Conservation (phyloP, 140 eudicot genomes). For the Oenanthe javanica region DNA sequence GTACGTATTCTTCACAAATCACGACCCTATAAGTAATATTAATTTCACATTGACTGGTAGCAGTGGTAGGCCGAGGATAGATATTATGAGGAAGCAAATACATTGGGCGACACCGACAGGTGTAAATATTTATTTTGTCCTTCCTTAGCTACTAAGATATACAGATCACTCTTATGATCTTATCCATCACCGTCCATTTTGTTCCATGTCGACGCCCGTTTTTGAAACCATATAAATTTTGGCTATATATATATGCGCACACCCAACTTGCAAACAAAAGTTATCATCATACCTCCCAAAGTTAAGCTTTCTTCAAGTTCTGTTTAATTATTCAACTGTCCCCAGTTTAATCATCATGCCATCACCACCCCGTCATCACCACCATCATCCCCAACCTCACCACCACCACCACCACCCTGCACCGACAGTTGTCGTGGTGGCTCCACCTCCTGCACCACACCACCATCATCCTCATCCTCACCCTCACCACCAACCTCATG, state of each 20-base stretch:
- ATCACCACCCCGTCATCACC: background rate
- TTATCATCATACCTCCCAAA: no score
- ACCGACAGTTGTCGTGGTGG: background rate
- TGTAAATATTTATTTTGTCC: background rate
- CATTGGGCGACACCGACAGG: background rate
- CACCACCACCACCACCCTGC: background rate
- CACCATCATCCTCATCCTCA: slow-evolving; percentile 2
- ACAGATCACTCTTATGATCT: no score
- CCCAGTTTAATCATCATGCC: no score
- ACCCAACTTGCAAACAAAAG: no score
- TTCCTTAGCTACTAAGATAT: background rate
- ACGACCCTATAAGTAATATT: no score
- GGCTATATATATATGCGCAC: no score
- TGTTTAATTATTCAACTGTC: no score
- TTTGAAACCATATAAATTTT: no score
- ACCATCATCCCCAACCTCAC: background rate
- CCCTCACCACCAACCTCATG: background rate
- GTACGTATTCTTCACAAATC: no score
- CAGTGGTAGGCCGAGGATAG: background rate
- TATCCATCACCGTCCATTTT: background rate
- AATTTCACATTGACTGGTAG: background rate
- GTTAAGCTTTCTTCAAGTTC: no score
- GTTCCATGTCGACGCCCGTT: background rate
- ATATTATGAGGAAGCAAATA: background rate
- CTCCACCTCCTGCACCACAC: background rate